A percentile compares a stretch with the other conserved stretches of the same genome.
These are phyloP conservation scores for Alternaria sp. DNA, from an alignment of 2,329 filamentous ascomycete genomes.

Conservation along the genomic window DNA sequence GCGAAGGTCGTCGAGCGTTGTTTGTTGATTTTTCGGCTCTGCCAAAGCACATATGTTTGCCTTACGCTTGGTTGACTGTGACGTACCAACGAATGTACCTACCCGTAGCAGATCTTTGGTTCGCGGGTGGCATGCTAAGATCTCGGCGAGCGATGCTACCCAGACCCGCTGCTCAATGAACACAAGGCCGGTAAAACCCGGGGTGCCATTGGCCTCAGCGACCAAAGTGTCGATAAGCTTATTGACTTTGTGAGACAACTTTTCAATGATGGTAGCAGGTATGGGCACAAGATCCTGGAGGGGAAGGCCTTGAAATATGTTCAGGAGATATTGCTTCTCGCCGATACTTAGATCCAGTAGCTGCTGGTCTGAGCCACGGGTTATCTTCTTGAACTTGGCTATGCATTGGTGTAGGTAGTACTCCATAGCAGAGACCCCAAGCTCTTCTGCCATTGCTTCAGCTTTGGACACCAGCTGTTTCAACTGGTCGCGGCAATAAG, in stretches of 20 bases:
- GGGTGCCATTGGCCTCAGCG: slow-evolving; percentile 37
- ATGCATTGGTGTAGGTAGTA: slow-evolving; percentile 54
- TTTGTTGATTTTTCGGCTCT: slow-evolving; percentile 58
- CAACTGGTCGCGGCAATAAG: slow-evolving; percentile 54
- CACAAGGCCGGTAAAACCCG: slow-evolving; percentile 54
- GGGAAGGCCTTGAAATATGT: slow-evolving; percentile 31
- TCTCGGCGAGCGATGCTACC: slow-evolving; percentile 54
- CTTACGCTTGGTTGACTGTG: slow-evolving; percentile 52
- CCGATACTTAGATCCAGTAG: slow-evolving; percentile 43
- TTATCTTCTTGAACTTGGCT: slow-evolving; percentile 31
- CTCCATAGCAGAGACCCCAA: slow-evolving; percentile 51
- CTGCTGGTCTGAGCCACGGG: slow-evolving; percentile 30
- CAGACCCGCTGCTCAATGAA: slow-evolving; percentile 59
- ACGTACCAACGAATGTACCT: slow-evolving; percentile 65
- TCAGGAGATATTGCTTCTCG: slow-evolving; percentile 50
- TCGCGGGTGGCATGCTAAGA: slow-evolving; percentile 46
- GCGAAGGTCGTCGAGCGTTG: slow-evolving; percentile 64
- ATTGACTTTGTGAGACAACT: slow-evolving; percentile 49
- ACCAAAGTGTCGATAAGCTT: slow-evolving; percentile 50
- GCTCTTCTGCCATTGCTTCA: slow-evolving; percentile 46
- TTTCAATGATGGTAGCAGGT: slow-evolving; percentile 24
- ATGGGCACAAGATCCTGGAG: slow-evolving; percentile 5
- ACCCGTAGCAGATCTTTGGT: slow-evolving; percentile 49
- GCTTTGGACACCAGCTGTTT: slow-evolving; percentile 46
- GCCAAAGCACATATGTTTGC: slow-evolving; percentile 60